These are phyloP conservation scores for Funneliformis caledonium DNA, from an alignment of 371 early-diverging fungal genomes.

Conservation along the genomic window DNA sequence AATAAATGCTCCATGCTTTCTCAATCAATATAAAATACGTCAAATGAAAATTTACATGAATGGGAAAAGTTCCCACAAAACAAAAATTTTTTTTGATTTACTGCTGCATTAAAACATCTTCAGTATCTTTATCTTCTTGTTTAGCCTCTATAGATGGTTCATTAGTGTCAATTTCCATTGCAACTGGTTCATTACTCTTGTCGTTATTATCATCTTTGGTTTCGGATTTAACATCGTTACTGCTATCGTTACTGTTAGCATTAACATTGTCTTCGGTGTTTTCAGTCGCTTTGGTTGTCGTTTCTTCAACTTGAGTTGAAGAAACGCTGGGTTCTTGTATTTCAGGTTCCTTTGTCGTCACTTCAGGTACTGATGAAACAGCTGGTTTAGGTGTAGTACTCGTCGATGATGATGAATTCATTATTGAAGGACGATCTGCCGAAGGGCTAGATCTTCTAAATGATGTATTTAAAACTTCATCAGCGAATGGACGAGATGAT, in stretches of 20 bases:
- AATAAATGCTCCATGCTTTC: not conserved
- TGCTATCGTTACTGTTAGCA: not conserved
- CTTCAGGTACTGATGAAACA: not conserved
- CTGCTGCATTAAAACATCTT: not conserved
- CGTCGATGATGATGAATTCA: not conserved
- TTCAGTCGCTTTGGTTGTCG: not conserved
- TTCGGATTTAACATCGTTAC: not conserved
- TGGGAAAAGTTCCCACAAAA: not conserved
- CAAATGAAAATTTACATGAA: not conserved
- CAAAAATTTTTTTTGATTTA: not conserved
- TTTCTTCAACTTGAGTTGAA: not conserved
- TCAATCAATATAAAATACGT: not conserved
- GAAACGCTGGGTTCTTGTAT: not conserved
- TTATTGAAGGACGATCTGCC: slow-evolving; percentile 20
- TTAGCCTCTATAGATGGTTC: not conserved
- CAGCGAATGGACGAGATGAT: not conserved
- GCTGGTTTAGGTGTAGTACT: not conserved
- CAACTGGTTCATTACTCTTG: not conserved
- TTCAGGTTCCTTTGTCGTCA: not conserved
- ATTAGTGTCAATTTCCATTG: slow-evolving; percentile 23
- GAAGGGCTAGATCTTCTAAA: not conserved
- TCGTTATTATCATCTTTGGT: not conserved
- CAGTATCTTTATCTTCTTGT: slow-evolving; percentile 8
- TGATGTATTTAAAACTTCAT: not conserved
- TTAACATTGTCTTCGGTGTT: not conserved